Conservation (phyloP, 768 basidiomycete genomes). For the Termitomyces sp. region DNA sequence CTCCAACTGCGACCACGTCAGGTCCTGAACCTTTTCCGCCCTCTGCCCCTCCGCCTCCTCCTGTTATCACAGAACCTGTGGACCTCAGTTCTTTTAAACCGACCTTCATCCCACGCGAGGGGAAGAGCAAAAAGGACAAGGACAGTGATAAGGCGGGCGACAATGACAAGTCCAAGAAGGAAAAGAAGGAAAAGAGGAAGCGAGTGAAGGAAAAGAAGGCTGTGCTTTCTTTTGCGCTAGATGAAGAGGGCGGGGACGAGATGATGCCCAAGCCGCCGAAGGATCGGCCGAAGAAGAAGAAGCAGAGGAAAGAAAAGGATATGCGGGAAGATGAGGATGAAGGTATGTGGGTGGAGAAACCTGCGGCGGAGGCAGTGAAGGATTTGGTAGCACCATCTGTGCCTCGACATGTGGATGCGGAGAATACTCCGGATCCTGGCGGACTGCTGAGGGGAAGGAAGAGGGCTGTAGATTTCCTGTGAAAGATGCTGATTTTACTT, state of each 20-base stretch:
- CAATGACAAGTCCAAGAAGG: slow-evolving; percentile 37
- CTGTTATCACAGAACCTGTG: slow-evolving; percentile 21
- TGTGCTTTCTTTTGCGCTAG: slow-evolving; percentile 73
- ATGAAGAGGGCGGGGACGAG: slow-evolving; percentile 52
- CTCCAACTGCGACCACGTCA: slow-evolving; percentile 14
- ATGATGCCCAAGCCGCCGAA: slow-evolving; percentile 30
- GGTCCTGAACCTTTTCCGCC: slow-evolving; percentile 12
- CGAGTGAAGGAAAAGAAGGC: slow-evolving; percentile 40
- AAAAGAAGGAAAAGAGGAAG: slow-evolving; percentile 42
- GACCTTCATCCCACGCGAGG: slow-evolving; percentile 73
- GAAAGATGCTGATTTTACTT: slow-evolving; percentile 14
- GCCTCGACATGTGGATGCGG: slow-evolving; percentile 15
- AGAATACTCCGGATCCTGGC: slow-evolving; percentile 13
- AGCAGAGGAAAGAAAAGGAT: slow-evolving; percentile 37
- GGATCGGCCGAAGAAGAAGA: slow-evolving; percentile 42
- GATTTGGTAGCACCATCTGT: slow-evolving; percentile 18
- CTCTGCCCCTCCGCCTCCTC: slow-evolving; percentile 6
- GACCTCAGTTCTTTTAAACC: slow-evolving; percentile 84
- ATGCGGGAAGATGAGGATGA: slow-evolving; percentile 39
- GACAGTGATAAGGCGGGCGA: slow-evolving; percentile 43
- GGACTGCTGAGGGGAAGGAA: slow-evolving; percentile 49
- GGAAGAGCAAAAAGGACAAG: slow-evolving; percentile 45
- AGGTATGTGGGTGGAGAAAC: slow-evolving; percentile 71
- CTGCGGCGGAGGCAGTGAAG: slow-evolving; percentile 48
- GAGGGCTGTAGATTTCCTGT: slow-evolving; percentile 76